These are phyloP conservation scores for Kluyveromyces dobzhanskii DNA, from an alignment of 805 yeast genomes.

Conservation along the genomic window DNA sequence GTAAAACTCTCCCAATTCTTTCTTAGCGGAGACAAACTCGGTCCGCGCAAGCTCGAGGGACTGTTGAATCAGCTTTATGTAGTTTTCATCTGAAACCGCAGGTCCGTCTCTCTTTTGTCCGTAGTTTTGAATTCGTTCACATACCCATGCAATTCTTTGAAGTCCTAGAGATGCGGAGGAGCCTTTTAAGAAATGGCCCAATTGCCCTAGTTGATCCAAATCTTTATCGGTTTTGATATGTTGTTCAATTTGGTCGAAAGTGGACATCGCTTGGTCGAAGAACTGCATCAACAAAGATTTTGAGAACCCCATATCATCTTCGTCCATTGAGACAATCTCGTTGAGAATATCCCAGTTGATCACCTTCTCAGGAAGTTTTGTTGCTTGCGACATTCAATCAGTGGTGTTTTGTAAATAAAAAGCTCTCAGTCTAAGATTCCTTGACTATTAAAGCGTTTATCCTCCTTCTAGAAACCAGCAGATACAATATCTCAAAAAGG, in stretches of 20 bases:
- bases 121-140: constrained; percentile 89
- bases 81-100: constrained; percentile 33
- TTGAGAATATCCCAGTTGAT: constrained; percentile 85
- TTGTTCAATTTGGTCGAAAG: constrained; percentile 62
- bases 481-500: too few species aligned
- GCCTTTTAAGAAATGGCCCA: constrained; percentile 93
- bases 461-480: too few species aligned
- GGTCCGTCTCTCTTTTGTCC: constrained; percentile 40
- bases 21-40: constrained; percentile 38
- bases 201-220: constrained; percentile 52
- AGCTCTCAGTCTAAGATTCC: too few species aligned
- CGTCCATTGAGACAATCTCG: constrained; percentile 91
- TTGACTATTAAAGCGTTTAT: too few species aligned
- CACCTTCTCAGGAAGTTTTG: constrained; percentile 40
- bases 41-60: constrained; percentile 41
- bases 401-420: too few species aligned
- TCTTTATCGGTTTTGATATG: constrained; percentile 32
- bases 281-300: constrained; percentile 70
- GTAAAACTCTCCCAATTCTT: constrained; percentile 40
- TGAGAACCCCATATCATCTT: constrained; percentile 89
- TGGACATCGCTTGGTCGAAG: constrained; percentile 80
- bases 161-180: constrained; percentile 92
- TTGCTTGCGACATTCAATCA: not conserved
- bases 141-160: constrained; percentile 69
- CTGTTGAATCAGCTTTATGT: constrained; percentile 36